Evolutionary conservation across 2,329 filamentous ascomycete species (phyloP), one percentile per base, ranked within the genome.

Genomic region (Dactylellina leptospora): DNA sequence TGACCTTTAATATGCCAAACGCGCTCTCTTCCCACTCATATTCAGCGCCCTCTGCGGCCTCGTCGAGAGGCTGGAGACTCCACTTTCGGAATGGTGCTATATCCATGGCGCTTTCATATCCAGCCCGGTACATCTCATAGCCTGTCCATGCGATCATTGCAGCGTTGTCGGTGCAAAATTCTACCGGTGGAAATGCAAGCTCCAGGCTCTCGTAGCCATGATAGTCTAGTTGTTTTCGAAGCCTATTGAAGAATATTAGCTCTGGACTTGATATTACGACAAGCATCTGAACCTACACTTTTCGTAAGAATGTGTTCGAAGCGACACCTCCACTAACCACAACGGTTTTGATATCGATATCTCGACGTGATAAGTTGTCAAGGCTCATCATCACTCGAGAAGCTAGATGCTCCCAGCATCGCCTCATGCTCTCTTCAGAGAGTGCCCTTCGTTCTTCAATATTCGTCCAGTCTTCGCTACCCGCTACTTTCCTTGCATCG

Each of bases 141-240:
- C 90, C 95, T 0, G 93, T 84, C 93, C 95, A 97, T 1, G 90
- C 93, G 78, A 97, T 93, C 95, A 99, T 99, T 50, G 92, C 91
- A 10, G 95, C 95, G 80, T 99, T 97, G 78, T 99, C 95, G 0
- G 92, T 97, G 78, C 95, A 97, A 58, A 93, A 83, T 42, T 84
- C 82, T 8, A 86, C 80, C 1, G 92, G 92, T n/a, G 95, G 93
- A 61, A 89, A 90, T 27, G 88, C 80, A 5, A 97, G 79, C 9
- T 83, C 76, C 25, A 96, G 79, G 74, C 86, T 76, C 0, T 78
- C 77, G 77, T 87, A 88, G 0, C 90, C 90, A 22, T 64, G 23
- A 16, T 64, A 64, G 27, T 72, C 40, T 8, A 72, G 44, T 89
- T 85, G n/a, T 83, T 85, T 74, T 88, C 84, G 42, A 97, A 72